Base-by-base conservation (phyloP, 805 yeast species). In the Candida verbasci region DNA sequence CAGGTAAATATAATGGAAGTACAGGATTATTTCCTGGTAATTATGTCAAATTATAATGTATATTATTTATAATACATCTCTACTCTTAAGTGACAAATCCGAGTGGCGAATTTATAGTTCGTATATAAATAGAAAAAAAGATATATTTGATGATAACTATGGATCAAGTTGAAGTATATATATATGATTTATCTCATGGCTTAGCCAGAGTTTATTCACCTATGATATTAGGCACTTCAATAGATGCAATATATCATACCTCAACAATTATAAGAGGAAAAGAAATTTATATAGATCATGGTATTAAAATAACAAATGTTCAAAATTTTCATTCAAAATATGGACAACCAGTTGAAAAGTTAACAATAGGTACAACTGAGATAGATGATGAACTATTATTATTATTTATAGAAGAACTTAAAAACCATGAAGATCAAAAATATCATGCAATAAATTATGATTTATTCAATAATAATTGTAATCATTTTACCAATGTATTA, bases 1-100 rank as follows among this genome's bases (percentile, higher is more conserved):
- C 96, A 0, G 98, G 98, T 10, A 64, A 72, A 26, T 65, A 74
- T 44, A 86, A 87, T 49, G 97, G 96, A 7, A 82, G 71, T 41
- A 80, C 82, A 41, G 98, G 98, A 40, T 83, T 81, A 9, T 93
- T 94, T 68, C 98, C 98, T 5, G 98, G 96, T 8, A 93, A 91
- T 56, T 93, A 93, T 52, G 98, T 93, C 18, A 91, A 84, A 56
- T 58, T 86, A 17, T 35, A 29, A 29, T 12, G 5, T 25, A 15
- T 6, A 11, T 12, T n/a, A 25, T 14, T 12, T 25, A 29, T n/a
- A n/a, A n/a, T n/a, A n/a, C n/a, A n/a, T n/a, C n/a, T n/a, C n/a
- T n/a, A n/a, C n/a, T n/a, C n/a, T n/a, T n/a, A n/a, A n/a, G n/a
- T n/a, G n/a, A n/a, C n/a, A n/a, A n/a, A n/a, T n/a, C n/a, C n/a